Percentiles rank a stretch among this genome's conserved stretches.
These are phyloP conservation scores for Termitomyces sp. DNA, from an alignment of 768 basidiomycete genomes.

Conservation along the genomic window DNA sequence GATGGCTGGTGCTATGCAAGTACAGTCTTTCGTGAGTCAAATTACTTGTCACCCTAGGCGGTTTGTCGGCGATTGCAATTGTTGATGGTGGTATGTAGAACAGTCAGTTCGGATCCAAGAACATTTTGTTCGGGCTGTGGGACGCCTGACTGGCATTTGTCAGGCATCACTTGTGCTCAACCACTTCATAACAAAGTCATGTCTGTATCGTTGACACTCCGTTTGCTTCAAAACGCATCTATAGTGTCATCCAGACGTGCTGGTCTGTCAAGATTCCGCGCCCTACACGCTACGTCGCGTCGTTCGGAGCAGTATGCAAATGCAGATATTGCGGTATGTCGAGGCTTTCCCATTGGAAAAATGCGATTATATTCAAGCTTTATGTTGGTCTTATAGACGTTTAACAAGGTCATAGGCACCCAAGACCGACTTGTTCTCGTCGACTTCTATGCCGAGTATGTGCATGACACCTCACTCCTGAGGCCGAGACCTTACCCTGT, in stretches of 20 bases:
- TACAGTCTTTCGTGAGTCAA: no score
- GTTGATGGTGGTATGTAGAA: no score
- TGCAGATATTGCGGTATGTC: slow-evolving; percentile 41
- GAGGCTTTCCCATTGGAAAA: not conserved
- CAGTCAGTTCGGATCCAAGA: no score
- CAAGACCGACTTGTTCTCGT: slow-evolving; percentile 60
- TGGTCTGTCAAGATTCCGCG: slow-evolving; percentile 4
- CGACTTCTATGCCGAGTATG: slow-evolving; percentile 80
- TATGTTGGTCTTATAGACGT: slow-evolving; percentile 26
- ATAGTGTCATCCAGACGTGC: not conserved
- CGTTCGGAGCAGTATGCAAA: slow-evolving; percentile 39
- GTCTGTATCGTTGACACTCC: slow-evolving; percentile 8
- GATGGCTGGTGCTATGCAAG: no score
- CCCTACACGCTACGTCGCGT: slow-evolving; percentile 40
- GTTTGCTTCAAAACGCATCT: slow-evolving; percentile 3
- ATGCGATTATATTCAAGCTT: not conserved
- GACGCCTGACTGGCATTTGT: no score
- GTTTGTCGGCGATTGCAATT: not conserved
- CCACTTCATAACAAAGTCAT: not conserved
- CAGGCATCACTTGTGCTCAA: not conserved
- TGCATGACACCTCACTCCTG: not conserved
- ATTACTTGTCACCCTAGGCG: not conserved
- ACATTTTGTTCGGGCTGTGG: no score
- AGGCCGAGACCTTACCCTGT: not conserved
- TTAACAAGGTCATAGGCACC: slow-evolving; percentile 30